Evolutionary conservation across 2,329 filamentous ascomycete species (phyloP).

Genomic region (Alternaria infectoria): DNA sequence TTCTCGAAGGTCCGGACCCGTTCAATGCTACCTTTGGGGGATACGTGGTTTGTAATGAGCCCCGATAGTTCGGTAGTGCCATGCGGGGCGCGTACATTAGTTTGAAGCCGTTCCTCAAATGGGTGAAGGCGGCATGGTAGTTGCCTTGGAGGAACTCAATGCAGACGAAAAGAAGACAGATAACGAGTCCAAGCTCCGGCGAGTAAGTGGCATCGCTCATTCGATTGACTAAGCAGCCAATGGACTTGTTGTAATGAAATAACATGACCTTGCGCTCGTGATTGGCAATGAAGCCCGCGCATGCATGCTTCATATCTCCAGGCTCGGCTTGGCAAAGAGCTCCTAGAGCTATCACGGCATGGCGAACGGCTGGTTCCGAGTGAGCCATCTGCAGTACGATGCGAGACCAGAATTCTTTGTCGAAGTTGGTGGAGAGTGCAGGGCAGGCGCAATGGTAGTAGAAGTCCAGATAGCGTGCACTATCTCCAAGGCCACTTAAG

Average conservation of each 20-base stretch:
- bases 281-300: constrained; percentile 9
- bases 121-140: constrained; percentile 48
- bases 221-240: constrained; percentile 41
- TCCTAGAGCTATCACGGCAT: constrained; percentile 53
- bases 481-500: constrained; percentile 19
- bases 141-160: constrained; percentile 54
- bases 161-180: constrained; percentile 53
- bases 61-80: background rate
- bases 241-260: constrained; percentile 52
- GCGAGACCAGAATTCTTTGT: constrained; percentile 51
- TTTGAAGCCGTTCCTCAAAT: constrained; percentile 54
- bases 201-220: constrained; percentile 41
- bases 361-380: constrained; percentile 51
- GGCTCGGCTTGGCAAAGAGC: constrained; percentile 39
- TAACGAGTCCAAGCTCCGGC: constrained; percentile 49
- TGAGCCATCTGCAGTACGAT: constrained; percentile 51
- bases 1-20: background rate
- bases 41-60: background rate
- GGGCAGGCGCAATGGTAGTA: constrained; percentile 50
- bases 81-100: background rate
- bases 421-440: constrained; percentile 44
- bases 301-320: constrained; percentile 29
- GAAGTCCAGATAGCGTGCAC: constrained; percentile 43
- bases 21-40: background rate
- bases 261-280: constrained; percentile 36